Evolutionary conservation across 2,329 filamentous ascomycete genomes (phyloP).

Genomic region (Colletotrichum sansevieriae): DNA sequence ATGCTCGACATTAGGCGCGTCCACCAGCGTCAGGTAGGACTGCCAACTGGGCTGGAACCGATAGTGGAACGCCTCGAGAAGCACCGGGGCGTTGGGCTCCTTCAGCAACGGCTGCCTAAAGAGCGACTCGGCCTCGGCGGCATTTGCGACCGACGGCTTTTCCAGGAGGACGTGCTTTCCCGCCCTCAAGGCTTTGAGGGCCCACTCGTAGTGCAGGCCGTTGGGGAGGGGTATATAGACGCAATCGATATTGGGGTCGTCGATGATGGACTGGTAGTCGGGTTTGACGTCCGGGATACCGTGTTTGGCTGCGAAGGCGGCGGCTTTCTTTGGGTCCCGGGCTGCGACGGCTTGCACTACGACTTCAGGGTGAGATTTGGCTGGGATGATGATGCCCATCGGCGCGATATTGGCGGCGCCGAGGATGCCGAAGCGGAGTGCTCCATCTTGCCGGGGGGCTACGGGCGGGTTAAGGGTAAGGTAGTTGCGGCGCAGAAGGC

Average conservation of each 20-base stretch:
- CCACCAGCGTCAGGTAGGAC: slow-evolving; percentile 55
- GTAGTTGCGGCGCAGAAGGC: slow-evolving; percentile 31
- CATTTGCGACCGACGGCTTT: slow-evolving; percentile 64
- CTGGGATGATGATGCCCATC: slow-evolving; percentile 60
- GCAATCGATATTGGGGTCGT: slow-evolving; percentile 57
- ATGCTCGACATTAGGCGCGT: slow-evolving; percentile 53
- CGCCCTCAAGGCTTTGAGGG: slow-evolving; percentile 59
- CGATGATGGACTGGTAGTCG: slow-evolving; percentile 58
- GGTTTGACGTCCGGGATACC: slow-evolving; percentile 63
- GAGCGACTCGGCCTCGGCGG: slow-evolving; percentile 57
- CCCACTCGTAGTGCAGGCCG: slow-evolving; percentile 59
- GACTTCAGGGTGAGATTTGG: slow-evolving; percentile 66
- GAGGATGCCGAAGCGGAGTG: slow-evolving; percentile 56
- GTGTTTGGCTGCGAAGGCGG: slow-evolving; percentile 64
- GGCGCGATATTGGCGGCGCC: slow-evolving; percentile 58
- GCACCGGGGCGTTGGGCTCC: slow-evolving; percentile 54
- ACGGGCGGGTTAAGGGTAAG: slow-evolving; percentile 23
- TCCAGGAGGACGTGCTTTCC: slow-evolving; percentile 70
- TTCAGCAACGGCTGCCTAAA: slow-evolving; percentile 55
- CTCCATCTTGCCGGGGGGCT: slow-evolving; percentile 34
- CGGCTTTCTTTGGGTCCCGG: slow-evolving; percentile 60
- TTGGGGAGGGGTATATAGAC: slow-evolving; percentile 64
- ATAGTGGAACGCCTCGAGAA: slow-evolving; percentile 67
- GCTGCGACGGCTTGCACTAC: slow-evolving; percentile 66
- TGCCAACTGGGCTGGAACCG: slow-evolving; percentile 64